A percentile compares a stretch with the other conserved stretches of the same genome.
Conservation (phyloP, 129 eudicot genomes). For the Pseudognaphalium luteoalbum region DNA sequence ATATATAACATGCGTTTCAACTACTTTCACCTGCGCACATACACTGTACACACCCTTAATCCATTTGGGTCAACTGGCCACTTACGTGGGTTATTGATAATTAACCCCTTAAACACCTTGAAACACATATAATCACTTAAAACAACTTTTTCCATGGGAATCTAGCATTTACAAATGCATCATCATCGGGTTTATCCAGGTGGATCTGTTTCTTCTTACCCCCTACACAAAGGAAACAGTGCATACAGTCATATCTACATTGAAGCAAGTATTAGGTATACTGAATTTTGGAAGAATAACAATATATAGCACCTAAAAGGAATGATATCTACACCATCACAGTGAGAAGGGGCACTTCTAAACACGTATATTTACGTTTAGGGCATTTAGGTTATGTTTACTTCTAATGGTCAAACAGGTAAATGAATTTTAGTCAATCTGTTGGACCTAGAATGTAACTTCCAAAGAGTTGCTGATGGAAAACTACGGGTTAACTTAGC, state of each 20-base stretch:
- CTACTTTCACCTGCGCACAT: too few relatives aligned
- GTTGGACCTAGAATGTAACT: neutral
- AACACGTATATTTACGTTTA: neutral
- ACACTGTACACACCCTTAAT: too few relatives aligned
- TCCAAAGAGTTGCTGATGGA: too few relatives aligned
- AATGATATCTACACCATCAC: neutral
- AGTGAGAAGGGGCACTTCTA: neutral
- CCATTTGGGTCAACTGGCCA: too few relatives aligned
- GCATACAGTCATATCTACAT: neutral
- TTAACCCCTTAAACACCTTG: too few relatives aligned
- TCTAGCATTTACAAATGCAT: conserved; percentile 43
- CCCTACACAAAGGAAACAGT: conserved; percentile 37
- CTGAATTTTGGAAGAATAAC: neutral
- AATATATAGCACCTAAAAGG: neutral
- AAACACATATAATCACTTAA: too few relatives aligned
- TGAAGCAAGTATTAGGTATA: neutral
- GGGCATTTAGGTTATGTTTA: too few relatives aligned
- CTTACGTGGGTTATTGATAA: too few relatives aligned
- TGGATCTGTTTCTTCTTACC: conserved; percentile 85
- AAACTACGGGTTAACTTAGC: too few relatives aligned
- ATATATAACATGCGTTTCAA: too few relatives aligned
- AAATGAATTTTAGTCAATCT: too few relatives aligned
- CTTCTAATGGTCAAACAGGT: neutral
- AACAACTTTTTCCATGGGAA: too few relatives aligned
- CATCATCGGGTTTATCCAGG: conserved; percentile 81